Conservation (phyloP, 2,329 filamentous ascomycete genomes). For the Thelonectria olida region DNA sequence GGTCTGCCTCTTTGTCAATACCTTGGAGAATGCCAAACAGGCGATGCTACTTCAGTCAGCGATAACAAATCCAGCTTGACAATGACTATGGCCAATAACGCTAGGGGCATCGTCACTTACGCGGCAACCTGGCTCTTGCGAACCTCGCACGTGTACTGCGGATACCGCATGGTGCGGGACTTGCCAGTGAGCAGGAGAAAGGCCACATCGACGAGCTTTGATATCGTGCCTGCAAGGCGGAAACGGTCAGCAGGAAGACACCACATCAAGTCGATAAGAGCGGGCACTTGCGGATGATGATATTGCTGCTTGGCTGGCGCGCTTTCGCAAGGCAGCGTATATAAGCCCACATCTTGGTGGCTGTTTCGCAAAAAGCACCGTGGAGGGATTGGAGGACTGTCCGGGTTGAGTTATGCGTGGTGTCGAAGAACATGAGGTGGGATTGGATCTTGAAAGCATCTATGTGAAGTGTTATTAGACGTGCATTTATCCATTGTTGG, state of each 20-base stretch:
- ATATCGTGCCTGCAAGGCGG: slow-evolving; percentile 64
- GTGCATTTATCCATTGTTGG: background rate
- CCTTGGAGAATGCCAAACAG: slow-evolving; percentile 73
- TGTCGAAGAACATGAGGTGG: slow-evolving; percentile 85
- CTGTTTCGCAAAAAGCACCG: slow-evolving; percentile 79
- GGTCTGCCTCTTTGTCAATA: slow-evolving; percentile 77
- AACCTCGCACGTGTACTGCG: slow-evolving; percentile 67
- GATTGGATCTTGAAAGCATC: slow-evolving; percentile 84
- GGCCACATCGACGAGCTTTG: slow-evolving; percentile 71
- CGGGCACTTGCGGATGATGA: slow-evolving; percentile 70
- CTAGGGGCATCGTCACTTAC: slow-evolving; percentile 53
- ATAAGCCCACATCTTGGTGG: slow-evolving; percentile 77
- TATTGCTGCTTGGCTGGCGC: slow-evolving; percentile 63
- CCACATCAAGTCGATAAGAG: background rate
- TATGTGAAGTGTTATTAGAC: slow-evolving; percentile 35
- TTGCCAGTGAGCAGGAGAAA: slow-evolving; percentile 70
- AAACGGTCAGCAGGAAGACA: slow-evolving; percentile 1
- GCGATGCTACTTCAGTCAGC: slow-evolving; percentile 63
- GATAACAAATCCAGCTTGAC: background rate
- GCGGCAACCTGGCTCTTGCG: slow-evolving; percentile 68
- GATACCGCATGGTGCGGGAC: slow-evolving; percentile 54
- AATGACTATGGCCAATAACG: background rate
- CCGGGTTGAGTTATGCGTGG: slow-evolving; percentile 74
- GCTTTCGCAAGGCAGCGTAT: slow-evolving; percentile 63
- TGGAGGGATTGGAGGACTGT: slow-evolving; percentile 81